Percentiles rank a stretch among this genome's conserved stretches.
These are phyloP conservation scores for Leishmania amazonensis DNA, from an alignment of 208 protist species.

Conservation along the genomic window DNA sequence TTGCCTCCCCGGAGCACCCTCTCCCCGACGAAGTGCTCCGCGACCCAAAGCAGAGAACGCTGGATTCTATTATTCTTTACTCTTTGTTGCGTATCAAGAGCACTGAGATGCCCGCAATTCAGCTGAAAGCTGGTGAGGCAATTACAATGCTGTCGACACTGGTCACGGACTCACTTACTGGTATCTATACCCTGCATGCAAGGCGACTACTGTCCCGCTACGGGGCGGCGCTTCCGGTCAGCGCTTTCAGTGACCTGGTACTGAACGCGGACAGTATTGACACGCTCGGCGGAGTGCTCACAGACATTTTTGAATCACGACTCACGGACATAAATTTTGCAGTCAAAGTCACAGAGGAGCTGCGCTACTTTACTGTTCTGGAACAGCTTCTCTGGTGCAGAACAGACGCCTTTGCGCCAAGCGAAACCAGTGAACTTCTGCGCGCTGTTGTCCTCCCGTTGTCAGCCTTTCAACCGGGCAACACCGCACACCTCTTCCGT, in stretches of 20 bases:
- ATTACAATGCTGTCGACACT: constrained; percentile 54
- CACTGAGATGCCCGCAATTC: constrained; percentile 48
- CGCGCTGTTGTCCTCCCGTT: constrained; percentile 69
- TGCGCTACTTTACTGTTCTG: constrained; percentile 76
- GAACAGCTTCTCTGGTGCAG: constrained; percentile 69
- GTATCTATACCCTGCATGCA: constrained; percentile 76
- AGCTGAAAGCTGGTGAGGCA: constrained; percentile 28
- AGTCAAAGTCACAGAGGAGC: constrained; percentile 71
- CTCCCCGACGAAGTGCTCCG: constrained; percentile 52
- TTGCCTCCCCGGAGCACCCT: constrained; percentile 55
- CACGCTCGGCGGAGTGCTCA: constrained; percentile 41
- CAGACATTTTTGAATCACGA: constrained; percentile 64
- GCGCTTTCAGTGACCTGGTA: constrained; percentile 75
- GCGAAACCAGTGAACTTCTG: constrained; percentile 64
- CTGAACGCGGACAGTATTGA: constrained; percentile 35
- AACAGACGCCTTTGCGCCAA: constrained; percentile 31
- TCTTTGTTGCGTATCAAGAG: constrained; percentile 64
- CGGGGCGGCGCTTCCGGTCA: constrained; percentile 64
- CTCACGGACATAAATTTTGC: constrained; percentile 74
- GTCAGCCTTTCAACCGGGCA: constrained; percentile 62
- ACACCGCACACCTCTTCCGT: constrained; percentile 77
- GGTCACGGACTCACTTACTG: constrained; percentile 55
- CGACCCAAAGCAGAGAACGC: constrained; percentile 63
- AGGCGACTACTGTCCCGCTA: constrained; percentile 63
- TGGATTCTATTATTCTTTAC: constrained; percentile 86